phyloP scores from a whole-genome alignment of 345 rosid genomes.

The Laguncularia racemosa region DNA sequence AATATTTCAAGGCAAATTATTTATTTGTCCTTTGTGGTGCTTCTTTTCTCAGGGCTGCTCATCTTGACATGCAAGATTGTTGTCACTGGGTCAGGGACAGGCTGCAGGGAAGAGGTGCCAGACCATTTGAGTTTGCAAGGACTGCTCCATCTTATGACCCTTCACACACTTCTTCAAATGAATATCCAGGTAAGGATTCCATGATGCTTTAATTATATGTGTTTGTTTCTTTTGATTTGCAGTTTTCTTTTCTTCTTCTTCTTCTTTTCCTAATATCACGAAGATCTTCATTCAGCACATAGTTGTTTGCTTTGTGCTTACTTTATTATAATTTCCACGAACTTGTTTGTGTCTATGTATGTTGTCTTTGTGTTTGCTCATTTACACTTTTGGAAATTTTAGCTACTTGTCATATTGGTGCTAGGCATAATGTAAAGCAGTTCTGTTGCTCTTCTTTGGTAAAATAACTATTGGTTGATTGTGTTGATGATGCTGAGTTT shows the following conservation, averaged over 20 bases:
- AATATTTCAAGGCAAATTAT: background rate
- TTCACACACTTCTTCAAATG: constrained; percentile 24
- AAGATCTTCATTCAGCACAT: too few relatives aligned
- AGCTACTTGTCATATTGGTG: too few relatives aligned
- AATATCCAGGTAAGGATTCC: constrained; percentile 27
- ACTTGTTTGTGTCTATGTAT: too few relatives aligned
- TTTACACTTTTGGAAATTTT: too few relatives aligned
- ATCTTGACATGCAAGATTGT: constrained; percentile 49
- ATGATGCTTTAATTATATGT: background rate
- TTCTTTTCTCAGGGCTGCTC: constrained; percentile 28
- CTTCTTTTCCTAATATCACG: too few relatives aligned
- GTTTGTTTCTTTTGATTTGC: background rate
- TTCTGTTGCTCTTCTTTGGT: too few relatives aligned
- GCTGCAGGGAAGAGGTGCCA: constrained; percentile 54
- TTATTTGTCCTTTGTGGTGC: background rate
- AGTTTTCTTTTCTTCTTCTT: background rate
- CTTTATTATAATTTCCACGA: too few relatives aligned
- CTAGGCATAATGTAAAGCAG: too few relatives aligned
- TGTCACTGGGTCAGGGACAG: constrained; percentile 57
- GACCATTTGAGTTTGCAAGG: constrained; percentile 62
- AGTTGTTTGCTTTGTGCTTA: too few relatives aligned
- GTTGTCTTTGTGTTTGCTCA: too few relatives aligned
- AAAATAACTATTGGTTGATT: background rate
- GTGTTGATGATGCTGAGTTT: background rate
- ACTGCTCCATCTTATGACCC: constrained; percentile 60